Conservation (phyloP, 306 rosid species). For the Quercus glauca region DNA sequence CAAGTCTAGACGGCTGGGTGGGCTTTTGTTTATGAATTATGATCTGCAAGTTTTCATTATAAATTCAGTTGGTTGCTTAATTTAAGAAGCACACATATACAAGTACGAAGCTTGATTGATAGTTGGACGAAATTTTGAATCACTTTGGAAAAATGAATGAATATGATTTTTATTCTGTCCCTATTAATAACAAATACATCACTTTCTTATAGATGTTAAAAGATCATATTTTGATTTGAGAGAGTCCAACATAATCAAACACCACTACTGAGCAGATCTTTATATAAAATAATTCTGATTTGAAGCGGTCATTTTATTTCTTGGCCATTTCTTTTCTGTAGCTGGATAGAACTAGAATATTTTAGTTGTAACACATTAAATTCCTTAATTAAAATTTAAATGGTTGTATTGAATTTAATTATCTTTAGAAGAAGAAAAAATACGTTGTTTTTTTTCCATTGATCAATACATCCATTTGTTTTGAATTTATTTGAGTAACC, state of each 20-base stretch:
- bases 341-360: too few relatives aligned
- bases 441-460: too few relatives aligned
- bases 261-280: not conserved
- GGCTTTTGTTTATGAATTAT: not conserved
- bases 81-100: not conserved
- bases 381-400: too few relatives aligned
- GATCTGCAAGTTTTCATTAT: conserved; percentile 19
- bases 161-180: too few relatives aligned
- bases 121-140: not conserved
- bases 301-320: not conserved
- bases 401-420: too few relatives aligned
- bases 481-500: too few relatives aligned
- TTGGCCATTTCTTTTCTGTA: not conserved
- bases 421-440: too few relatives aligned
- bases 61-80: conserved; percentile 15
- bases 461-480: too few relatives aligned
- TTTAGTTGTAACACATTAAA: too few relatives aligned
- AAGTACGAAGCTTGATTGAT: not conserved
- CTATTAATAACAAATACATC: too few relatives aligned
- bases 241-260: not conserved
- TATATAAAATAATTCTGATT: not conserved
- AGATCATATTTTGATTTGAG: too few relatives aligned
- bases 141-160: not conserved
- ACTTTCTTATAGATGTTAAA: too few relatives aligned
- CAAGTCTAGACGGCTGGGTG: not conserved